A percentile compares a stretch with the other conserved stretches of the same genome.
phyloP scores from a whole-genome alignment of 73 alveolate species.

The Paramecium biaurelia region DNA sequence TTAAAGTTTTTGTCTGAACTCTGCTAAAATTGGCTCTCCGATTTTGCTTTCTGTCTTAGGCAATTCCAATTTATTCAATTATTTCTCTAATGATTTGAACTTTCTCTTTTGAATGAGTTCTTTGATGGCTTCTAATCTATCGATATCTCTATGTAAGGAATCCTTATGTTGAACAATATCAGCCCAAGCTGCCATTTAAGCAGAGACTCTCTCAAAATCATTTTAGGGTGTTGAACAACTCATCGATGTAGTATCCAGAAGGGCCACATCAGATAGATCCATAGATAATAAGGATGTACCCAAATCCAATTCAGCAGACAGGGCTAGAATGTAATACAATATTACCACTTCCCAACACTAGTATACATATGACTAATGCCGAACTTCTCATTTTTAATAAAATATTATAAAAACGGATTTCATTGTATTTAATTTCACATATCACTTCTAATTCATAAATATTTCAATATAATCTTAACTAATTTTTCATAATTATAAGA shows the following conservation, averaged over 20 bases:
- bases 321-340: background rate
- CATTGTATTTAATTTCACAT: background rate
- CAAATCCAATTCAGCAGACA: background rate
- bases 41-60: constrained; percentile 23
- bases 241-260: constrained; percentile 36
- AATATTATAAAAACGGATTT: constrained; percentile 27
- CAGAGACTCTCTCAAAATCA: constrained; percentile 42
- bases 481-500: background rate
- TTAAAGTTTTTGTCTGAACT: constrained; percentile 9
- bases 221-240: constrained; percentile 36
- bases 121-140: constrained; percentile 14
- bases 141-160: constrained; percentile 9
- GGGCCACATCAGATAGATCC: constrained; percentile 8
- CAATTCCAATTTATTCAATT: background rate
- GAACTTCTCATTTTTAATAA: background rate
- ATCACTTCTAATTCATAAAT: background rate
- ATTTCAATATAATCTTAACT: background rate
- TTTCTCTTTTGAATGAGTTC: constrained; percentile 10
- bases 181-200: constrained; percentile 55
- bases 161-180: constrained; percentile 52
- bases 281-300: constrained; percentile 31
- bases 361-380: background rate
- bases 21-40: constrained; percentile 39
- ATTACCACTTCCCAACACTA: constrained; percentile 14
- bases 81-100: background rate